Conservation (phyloP, 2,329 filamentous ascomycete species). For the Fragosphaeria purpurea region DNA sequence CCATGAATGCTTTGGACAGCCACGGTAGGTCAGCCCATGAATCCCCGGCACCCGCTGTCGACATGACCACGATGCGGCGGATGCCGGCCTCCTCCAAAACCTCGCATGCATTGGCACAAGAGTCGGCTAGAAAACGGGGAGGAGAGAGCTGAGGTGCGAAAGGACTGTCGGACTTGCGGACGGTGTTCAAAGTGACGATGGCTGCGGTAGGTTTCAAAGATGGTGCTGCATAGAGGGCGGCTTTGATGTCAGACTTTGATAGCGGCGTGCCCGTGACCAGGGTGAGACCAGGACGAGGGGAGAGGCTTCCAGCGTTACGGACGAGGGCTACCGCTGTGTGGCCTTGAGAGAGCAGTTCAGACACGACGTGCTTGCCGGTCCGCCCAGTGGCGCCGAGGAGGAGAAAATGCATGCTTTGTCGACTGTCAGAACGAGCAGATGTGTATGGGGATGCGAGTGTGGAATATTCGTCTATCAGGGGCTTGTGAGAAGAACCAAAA, state of each 20-base stretch:
- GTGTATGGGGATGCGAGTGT: no score
- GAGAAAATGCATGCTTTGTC: constrained; percentile 27
- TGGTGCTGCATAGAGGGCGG: constrained; percentile 17
- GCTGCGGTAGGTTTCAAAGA: constrained; percentile 19
- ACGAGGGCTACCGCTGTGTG: constrained; percentile 30
- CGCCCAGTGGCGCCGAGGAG: constrained; percentile 27
- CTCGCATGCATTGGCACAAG: constrained; percentile 24
- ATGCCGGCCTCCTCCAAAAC: constrained; percentile 22
- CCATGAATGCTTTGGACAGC: constrained; percentile 26
- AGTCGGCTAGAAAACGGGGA: constrained; percentile 28
- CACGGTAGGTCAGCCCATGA: constrained; percentile 25
- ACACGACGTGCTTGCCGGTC: constrained; percentile 31
- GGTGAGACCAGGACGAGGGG: constrained; percentile 20
- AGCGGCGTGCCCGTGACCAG: constrained; percentile 25
- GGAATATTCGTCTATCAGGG: no score
- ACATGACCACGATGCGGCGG: constrained; percentile 27
- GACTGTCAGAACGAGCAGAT: background rate
- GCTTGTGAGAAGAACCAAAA: no score
- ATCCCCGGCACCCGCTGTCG: constrained; percentile 28
- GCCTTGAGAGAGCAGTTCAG: constrained; percentile 26
- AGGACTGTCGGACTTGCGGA: constrained; percentile 29
- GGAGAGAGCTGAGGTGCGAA: constrained; percentile 28
- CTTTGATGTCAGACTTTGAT: constrained; percentile 23
- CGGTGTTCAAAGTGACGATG: constrained; percentile 30
- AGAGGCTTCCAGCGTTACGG: constrained; percentile 20